phyloP scores from a whole-genome alignment of 108 stramenopile genomes.

The Stephanodiscus minutulus region DNA sequence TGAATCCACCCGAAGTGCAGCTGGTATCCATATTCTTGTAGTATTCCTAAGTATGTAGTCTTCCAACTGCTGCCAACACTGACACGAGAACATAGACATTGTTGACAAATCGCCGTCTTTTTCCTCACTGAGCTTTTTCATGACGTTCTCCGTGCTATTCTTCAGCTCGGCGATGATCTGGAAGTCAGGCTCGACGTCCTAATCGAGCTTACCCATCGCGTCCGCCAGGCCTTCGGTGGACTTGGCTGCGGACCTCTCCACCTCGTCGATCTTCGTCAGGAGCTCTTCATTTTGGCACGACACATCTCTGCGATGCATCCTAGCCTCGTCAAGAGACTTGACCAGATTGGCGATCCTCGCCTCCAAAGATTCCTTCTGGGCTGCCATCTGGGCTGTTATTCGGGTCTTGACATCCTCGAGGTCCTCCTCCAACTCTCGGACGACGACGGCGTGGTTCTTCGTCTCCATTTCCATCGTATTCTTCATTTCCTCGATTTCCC shows the following conservation, averaged over 20 bases:
- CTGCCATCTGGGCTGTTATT: neutral
- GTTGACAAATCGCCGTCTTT: neutral
- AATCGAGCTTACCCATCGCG: neutral
- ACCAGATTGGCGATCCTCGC: neutral
- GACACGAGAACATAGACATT: neutral
- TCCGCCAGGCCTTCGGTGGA: neutral
- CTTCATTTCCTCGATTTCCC: neutral
- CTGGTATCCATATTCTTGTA: too few species aligned
- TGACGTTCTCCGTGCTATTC: slow-evolving; percentile 4
- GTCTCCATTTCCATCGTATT: neutral
- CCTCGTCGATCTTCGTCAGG: neutral
- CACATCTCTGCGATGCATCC: neutral
- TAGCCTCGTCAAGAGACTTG: slow-evolving; percentile 2
- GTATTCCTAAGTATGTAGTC: too few species aligned
- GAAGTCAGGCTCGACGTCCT: neutral
- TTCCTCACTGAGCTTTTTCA: neutral
- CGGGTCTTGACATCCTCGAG: neutral
- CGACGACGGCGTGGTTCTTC: neutral
- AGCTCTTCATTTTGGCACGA: neutral
- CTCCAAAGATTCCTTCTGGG: slow-evolving; percentile 4
- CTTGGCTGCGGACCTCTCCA: neutral
- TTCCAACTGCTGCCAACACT: slow-evolving; percentile 6
- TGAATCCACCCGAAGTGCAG: too few species aligned
- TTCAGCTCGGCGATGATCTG: slow-evolving; percentile 1
- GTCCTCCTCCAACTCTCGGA: neutral